Conservation (phyloP, 495 filamentous ascomycete species). For the Parathielavia hyrcaniae region DNA sequence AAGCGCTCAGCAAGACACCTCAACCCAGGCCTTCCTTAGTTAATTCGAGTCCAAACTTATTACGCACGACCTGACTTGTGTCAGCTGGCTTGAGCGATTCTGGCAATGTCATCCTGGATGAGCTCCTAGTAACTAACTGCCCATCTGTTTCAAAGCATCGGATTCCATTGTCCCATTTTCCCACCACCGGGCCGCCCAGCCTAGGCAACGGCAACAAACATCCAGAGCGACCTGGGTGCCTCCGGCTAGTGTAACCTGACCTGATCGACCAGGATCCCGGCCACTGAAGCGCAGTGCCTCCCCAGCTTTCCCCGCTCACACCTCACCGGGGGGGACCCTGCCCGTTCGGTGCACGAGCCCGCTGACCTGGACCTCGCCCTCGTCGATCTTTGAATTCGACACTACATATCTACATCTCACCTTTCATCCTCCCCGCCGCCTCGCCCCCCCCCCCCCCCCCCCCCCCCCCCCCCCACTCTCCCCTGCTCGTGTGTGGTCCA, state of each 20-base stretch:
- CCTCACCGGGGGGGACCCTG: slow-evolving; percentile 12
- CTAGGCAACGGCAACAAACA: slow-evolving; percentile 15
- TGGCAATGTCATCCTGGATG: not conserved
- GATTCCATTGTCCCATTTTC: no score
- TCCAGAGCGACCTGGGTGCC: slow-evolving; percentile 20
- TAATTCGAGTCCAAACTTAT: no score
- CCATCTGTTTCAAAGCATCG: no score
- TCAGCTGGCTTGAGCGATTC: no score
- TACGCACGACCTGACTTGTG: no score
- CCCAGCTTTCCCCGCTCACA: slow-evolving; percentile 25
- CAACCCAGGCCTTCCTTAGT: no score
- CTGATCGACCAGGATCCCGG: slow-evolving; percentile 16
- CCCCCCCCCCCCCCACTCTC: slow-evolving; percentile 14
- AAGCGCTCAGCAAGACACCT: no score
- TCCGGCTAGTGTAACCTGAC: slow-evolving; percentile 25
- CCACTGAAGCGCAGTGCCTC: slow-evolving; percentile 26
- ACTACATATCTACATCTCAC: slow-evolving; percentile 19
- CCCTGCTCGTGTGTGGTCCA: slow-evolving; percentile 9
- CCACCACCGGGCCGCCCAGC: no score
- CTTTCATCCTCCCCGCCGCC: slow-evolving; percentile 19
- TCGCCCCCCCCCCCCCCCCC: slow-evolving; percentile 16
- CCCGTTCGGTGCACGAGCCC: slow-evolving; percentile 10
- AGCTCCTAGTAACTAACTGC: no score
- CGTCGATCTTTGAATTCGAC: slow-evolving; percentile 21
- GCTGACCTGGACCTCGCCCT: slow-evolving; percentile 26